Evolutionary conservation across 2,329 filamentous ascomycete genomes (phyloP).

Genomic region (Alternaria metachromatica): DNA sequence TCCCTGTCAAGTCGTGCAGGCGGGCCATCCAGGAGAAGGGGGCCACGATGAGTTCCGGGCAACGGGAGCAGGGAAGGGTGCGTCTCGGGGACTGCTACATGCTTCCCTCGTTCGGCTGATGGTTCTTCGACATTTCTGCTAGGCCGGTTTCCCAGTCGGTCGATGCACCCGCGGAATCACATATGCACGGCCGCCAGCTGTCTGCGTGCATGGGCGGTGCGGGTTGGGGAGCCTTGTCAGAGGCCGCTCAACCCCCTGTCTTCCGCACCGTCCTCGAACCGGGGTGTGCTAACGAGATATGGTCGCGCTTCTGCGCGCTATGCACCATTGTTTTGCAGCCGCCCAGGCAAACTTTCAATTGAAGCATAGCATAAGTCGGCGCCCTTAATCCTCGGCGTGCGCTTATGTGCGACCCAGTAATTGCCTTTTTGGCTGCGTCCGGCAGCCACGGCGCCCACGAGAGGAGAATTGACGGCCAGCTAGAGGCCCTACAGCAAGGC

Average conservation of each 20-base stretch:
- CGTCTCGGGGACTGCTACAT: constrained; percentile 43
- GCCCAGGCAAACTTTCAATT: constrained; percentile 30
- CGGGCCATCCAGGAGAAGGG: constrained; percentile 49
- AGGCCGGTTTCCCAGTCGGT: constrained; percentile 39
- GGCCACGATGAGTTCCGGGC: constrained; percentile 45
- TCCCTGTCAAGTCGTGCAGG: constrained; percentile 46
- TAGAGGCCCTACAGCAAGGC: background rate
- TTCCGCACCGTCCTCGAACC: constrained; percentile 36
- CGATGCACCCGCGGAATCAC: constrained; percentile 43
- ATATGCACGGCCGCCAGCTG: constrained; percentile 40
- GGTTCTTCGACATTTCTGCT: constrained; percentile 45
- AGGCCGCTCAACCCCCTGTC: constrained; percentile 33
- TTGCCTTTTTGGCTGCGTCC: constrained; percentile 10
- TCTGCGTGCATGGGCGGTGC: constrained; percentile 34
- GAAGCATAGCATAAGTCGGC: constrained; percentile 29
- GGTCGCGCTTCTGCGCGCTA: constrained; percentile 29
- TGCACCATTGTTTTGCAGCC: constrained; percentile 36
- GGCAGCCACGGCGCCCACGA: constrained; percentile 11
- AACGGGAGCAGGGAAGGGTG: constrained; percentile 45
- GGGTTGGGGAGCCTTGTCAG: constrained; percentile 37
- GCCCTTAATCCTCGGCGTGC: constrained; percentile 25
- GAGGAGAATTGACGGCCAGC: background rate
- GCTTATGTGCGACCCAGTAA: constrained; percentile 19
- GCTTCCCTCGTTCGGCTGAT: constrained; percentile 51
- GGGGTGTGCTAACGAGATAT: constrained; percentile 28